A percentile compares a stretch with the other conserved stretches of the same genome.
These are phyloP conservation scores for Leucocoprinus sp. DNA, from an alignment of 768 basidiomycete species.

Conservation along the genomic window DNA sequence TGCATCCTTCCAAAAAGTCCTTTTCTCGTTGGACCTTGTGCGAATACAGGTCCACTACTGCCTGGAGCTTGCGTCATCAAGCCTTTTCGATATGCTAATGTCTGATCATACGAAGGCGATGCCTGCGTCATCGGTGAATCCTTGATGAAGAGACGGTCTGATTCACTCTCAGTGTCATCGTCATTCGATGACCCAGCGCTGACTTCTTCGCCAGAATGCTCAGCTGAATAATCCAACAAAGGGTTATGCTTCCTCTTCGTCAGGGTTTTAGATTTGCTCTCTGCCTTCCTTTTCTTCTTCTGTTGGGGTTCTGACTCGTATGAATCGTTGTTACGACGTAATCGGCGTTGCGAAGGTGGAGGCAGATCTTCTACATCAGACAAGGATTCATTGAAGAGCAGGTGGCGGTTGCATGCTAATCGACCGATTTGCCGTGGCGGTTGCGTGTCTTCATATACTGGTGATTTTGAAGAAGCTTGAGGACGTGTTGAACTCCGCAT, in stretches of 20 bases:
- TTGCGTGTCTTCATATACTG: background rate
- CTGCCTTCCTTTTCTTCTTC: conserved; percentile 13
- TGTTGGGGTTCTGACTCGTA: conserved; percentile 12
- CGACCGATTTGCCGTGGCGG: background rate
- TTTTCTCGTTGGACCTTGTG: conserved; percentile 36
- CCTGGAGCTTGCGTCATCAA: conserved; percentile 61
- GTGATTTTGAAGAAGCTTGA: background rate
- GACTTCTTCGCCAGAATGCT: conserved; percentile 75
- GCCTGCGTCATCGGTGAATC: conserved; percentile 59
- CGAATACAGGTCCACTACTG: conserved; percentile 44
- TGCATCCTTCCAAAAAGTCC: conserved; percentile 35
- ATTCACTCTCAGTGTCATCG: conserved; percentile 54
- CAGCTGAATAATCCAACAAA: conserved; percentile 62
- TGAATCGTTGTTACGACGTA: conserved; percentile 27
- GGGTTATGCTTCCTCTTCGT: conserved; percentile 21
- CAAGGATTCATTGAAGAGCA: conserved; percentile 8
- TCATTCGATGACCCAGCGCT: conserved; percentile 55
- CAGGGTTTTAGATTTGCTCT: conserved; percentile 18
- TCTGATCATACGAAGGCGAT: conserved; percentile 68
- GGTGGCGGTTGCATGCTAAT: conserved; percentile 1
- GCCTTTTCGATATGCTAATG: conserved; percentile 58
- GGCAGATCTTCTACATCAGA: conserved; percentile 18
- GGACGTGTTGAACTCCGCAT: conserved; percentile 23
- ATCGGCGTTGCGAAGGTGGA: conserved; percentile 29
- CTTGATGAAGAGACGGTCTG: conserved; percentile 59